Conservation (phyloP, 768 basidiomycete species). For the Phlebiopsis gigantea region DNA sequence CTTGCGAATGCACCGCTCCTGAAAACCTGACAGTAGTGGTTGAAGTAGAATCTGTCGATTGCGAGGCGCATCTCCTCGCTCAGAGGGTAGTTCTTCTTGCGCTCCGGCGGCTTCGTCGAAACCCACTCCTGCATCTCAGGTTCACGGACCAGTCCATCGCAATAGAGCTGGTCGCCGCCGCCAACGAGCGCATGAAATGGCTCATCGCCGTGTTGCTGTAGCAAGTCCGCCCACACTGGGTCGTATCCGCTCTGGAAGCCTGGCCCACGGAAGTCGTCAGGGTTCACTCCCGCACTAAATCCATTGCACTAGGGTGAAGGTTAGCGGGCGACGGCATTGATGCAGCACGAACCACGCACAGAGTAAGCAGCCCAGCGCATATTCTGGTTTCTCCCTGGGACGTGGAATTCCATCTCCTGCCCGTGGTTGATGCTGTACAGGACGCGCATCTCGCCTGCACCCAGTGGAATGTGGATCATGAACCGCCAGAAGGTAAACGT, state of each 20-base stretch:
- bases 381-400: slow-evolving; percentile 77
- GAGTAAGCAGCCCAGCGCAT: slow-evolving; percentile 91
- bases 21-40: slow-evolving; percentile 85
- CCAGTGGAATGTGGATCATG: slow-evolving; percentile 74
- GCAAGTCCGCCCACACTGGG: slow-evolving; percentile 91
- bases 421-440: slow-evolving; percentile 81
- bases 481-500: slow-evolving; percentile 95
- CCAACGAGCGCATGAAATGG: slow-evolving; percentile 93
- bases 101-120: slow-evolving; percentile 45
- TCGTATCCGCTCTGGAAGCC: slow-evolving; percentile 81
- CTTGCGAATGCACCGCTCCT: slow-evolving; percentile 85
- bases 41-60: slow-evolving; percentile 87
- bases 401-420: slow-evolving; percentile 70
- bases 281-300: slow-evolving; percentile 85
- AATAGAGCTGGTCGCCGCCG: slow-evolving; percentile 92
- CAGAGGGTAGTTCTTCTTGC: slow-evolving; percentile 54
- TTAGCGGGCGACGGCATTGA: neutral
- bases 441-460: slow-evolving; percentile 65
- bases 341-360: slow-evolving; percentile 33
- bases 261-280: slow-evolving; percentile 78
- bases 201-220: slow-evolving; percentile 68
- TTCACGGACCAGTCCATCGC: slow-evolving; percentile 77
- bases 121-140: slow-evolving; percentile 90
- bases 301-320: slow-evolving; percentile 64
- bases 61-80: slow-evolving; percentile 68